Base-by-base conservation (phyloP, 2,329 filamentous ascomycete species). In the Aspergillus bombycis region DNA sequence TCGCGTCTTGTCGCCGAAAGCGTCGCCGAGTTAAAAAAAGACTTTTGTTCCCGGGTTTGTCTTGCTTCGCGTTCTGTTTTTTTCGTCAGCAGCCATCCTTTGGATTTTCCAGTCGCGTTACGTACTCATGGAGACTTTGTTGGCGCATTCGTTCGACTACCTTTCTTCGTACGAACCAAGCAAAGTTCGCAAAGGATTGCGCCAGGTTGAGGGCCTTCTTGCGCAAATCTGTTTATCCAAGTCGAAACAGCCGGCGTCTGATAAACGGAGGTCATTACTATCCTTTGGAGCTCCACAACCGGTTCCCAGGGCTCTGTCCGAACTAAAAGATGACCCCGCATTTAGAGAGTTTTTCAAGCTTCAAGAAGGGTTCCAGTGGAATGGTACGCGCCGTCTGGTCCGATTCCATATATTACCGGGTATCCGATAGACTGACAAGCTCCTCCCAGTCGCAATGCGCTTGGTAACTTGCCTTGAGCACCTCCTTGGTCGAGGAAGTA, bases 341-440 rank as follows among this genome's bases (percentile, higher is more conserved):
- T 98, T 97, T 76, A 85, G 92, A 69, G 93, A 97, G 79, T 98
- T 98, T 82, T 97, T 97, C 83, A 93, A 96, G 77, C 78, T 98
- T 68, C 95, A 99, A 78, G 94, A 98, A 75, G 92, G 94, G 3
- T 99, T 99, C 75, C 93, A 98, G 81, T 98, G 93, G 91, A 99
- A 99, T 81, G 85, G 87, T 89, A 77, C 64, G 80, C 64, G 57
- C 28, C 52, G 23, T 45, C 43, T 21, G 32, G 32, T 53, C 34
- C n/a, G 11, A 46, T 58, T 14, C 43, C 16, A 10, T 34, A 34
- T 58, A 26, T 38, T 36, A 41, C 34, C 28, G 48, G 11, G 16
- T 16, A 16, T 41, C 38, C 38, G 43, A 45, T 38, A 34, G 38
- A 50, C 61, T 67, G 55, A 65, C 52, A n/a, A 46, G 14, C 26